These are phyloP conservation scores for Trichoderma asperelloides DNA, from an alignment of 495 filamentous ascomycete species.

Conservation along the genomic window DNA sequence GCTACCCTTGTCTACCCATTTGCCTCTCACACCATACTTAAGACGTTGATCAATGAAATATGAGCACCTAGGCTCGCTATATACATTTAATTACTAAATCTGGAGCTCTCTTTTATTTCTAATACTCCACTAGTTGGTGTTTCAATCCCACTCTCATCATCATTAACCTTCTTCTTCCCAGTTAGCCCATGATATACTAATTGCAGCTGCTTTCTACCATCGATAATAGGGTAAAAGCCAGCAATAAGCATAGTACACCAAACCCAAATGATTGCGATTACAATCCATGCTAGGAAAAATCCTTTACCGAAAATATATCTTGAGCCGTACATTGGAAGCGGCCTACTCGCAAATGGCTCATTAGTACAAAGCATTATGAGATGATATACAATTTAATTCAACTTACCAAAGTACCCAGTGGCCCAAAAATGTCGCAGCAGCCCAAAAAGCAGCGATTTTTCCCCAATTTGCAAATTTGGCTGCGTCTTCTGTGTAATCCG, in stretches of 20 bases:
- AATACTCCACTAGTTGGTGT: background rate
- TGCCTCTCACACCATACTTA: no score
- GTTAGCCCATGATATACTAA: background rate
- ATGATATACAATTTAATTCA: background rate
- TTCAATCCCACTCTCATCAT: background rate
- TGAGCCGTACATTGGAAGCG: background rate
- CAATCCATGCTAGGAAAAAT: background rate
- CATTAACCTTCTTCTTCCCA: background rate
- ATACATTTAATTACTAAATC: no score
- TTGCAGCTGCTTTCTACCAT: background rate
- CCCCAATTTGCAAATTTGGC: background rate
- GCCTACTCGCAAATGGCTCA: background rate
- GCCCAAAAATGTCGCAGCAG: background rate
- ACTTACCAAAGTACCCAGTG: background rate
- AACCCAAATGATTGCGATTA: background rate
- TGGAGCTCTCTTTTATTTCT: background rate
- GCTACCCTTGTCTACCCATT: no score
- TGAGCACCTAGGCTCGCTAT: no score
- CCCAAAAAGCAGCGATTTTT: background rate
- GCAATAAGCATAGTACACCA: background rate
- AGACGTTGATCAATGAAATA: no score
- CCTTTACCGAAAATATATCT: background rate
- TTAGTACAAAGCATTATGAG: background rate
- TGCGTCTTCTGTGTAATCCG: background rate
- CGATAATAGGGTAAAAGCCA: background rate